Evolutionary conservation across 1,139 yeast genomes (phyloP), one percentile per base, ranked within the genome.

Genomic region (Torulaspora pretoriensis): DNA sequence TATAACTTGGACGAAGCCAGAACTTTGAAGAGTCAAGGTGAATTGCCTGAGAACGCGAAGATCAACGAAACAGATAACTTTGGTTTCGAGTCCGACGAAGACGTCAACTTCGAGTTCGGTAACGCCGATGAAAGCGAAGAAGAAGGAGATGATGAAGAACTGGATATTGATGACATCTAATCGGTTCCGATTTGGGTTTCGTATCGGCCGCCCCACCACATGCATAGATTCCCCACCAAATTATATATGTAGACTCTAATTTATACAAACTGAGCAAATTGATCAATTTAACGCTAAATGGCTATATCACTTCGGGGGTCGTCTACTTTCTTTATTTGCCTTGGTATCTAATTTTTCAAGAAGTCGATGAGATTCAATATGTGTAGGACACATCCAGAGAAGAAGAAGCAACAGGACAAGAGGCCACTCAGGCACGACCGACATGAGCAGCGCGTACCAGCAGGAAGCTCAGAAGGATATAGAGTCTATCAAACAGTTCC

Each of bases 1-100:
- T 94, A 84, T 72, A 89, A 86, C 68, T 84, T 97, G 38, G 99
- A 94, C 64, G 99, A 94, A 72, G 98, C 98, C 49, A 87, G 98
- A 75, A 83, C 95, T 39, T 78, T 94, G 71, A 94, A 94, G 74
- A 85, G 81, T 53, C 87, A 84, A 68, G 99, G 99, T 58, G 99
- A 94, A 71, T 78, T 94, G 63, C 98, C 97, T 49, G 95, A 92
- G 69, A 78, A 82, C 57, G 97, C 98, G 54, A 87, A 89, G 75
- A 94, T 94, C 69, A 90, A 92, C 71, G 98, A 94, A 75, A 88
- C 96, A 55, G 97, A 92, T 68, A 89, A 96, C 53, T 90, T 89
- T 65, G 97, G 96, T 64, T 94, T 83, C 65, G 97, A 89, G 58
- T 95, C 90, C 45, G 98, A 90, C 54, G 97, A 90, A 58, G 98